A percentile compares a stretch with the other conserved stretches of the same genome.
These are phyloP conservation scores for Decorospora gaudefroyi DNA, from an alignment of 2,329 filamentous ascomycete species.

Conservation along the genomic window DNA sequence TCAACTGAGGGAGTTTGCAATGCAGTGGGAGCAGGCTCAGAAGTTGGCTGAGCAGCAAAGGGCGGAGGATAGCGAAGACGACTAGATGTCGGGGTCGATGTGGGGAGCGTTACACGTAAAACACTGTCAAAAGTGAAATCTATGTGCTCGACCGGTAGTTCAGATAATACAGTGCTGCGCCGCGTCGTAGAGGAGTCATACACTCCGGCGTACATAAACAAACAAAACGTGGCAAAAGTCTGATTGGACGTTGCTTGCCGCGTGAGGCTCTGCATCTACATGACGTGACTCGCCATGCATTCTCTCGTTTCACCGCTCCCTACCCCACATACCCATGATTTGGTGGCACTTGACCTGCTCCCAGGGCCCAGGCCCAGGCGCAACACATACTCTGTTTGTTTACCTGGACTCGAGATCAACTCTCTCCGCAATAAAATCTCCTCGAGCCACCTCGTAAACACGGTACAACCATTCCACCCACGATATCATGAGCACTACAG, in stretches of 20 bases:
- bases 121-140: not conserved
- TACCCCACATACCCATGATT: slow-evolving; percentile 20
- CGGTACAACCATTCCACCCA: not conserved
- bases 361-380: not conserved
- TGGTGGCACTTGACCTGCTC: slow-evolving; percentile 10
- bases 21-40: slow-evolving; percentile 54
- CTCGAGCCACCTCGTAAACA: not conserved
- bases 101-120: not conserved
- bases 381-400: slow-evolving; percentile 2
- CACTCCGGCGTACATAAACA: slow-evolving; percentile 5
- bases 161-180: slow-evolving; percentile 3
- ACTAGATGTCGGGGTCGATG: slow-evolving; percentile 21
- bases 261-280: slow-evolving; percentile 16
- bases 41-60: slow-evolving; percentile 50
- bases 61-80: slow-evolving; percentile 47
- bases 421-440: slow-evolving; percentile 10
- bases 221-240: slow-evolving; percentile 9
- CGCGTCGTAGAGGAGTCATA: slow-evolving; percentile 6
- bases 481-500: slow-evolving; percentile 1
- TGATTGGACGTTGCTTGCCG: slow-evolving; percentile 20
- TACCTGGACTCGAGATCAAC: slow-evolving; percentile 1
- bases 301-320: slow-evolving; percentile 22
- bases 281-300: slow-evolving; percentile 20
- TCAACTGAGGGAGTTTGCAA: slow-evolving; percentile 70
- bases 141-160: too few species aligned